Evolutionary conservation across 176 grass and related monocot species (phyloP).

Genomic region (Poa annua): DNA sequence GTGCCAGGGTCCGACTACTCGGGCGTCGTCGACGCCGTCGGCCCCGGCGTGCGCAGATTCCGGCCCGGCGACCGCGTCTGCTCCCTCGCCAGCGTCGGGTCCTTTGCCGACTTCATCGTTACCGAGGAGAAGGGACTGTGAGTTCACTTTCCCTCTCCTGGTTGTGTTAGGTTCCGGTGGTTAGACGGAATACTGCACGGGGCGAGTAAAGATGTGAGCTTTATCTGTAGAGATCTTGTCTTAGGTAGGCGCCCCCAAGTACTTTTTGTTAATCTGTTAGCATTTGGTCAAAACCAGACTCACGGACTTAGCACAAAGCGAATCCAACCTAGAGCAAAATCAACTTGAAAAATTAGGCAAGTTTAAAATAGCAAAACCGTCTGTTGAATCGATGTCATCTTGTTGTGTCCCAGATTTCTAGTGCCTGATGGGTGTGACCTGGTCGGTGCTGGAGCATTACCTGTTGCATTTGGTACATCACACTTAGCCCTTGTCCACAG

Average conservation of each 20-base stretch:
- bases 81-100: conserved; percentile 54
- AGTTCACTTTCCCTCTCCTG: conserved; percentile 29
- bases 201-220: not conserved
- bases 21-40: conserved; percentile 81
- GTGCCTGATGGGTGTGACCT: conserved; percentile 93
- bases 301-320: not conserved
- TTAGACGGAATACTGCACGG: not conserved
- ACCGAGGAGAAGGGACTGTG: conserved; percentile 71
- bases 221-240: not conserved
- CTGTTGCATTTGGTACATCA: conserved; percentile 92
- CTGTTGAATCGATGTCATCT: not conserved
- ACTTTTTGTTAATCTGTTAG: conserved; percentile 2
- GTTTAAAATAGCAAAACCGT: not conserved
- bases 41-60: conserved; percentile 55
- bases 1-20: conserved; percentile 84
- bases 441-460: conserved; percentile 78
- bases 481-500: conserved; percentile 87
- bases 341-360: not conserved
- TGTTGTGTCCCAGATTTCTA: conserved; percentile 55
- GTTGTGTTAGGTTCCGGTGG: not conserved
- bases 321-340: not conserved
- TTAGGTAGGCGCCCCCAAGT: not conserved
- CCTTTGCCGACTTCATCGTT: conserved; percentile 79
- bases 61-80: conserved; percentile 76
- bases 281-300: not conserved